Percentiles rank a stretch among this genome's conserved stretches.
These are phyloP conservation scores for Rubia yunnanensis DNA, from an alignment of 257 asterid species.

Conservation along the genomic window DNA sequence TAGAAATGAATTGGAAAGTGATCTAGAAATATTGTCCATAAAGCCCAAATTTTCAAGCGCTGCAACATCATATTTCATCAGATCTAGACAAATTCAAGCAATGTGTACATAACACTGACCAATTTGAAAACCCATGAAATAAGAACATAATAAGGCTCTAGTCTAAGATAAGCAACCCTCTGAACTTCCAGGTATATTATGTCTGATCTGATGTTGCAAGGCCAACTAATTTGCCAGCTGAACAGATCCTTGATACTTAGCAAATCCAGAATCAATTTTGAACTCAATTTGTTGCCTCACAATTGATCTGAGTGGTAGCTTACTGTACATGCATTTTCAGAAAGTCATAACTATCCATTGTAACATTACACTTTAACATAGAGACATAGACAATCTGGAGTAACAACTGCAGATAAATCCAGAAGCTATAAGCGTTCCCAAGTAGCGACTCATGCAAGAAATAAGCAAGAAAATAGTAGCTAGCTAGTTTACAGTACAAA, in stretches of 20 bases:
- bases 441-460: not conserved
- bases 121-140: constrained; percentile 10
- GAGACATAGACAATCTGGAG: not conserved
- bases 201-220: constrained; percentile 54
- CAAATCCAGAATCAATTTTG: not conserved
- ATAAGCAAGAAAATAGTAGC: no score
- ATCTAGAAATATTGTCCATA: constrained; percentile 57
- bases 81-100: constrained; percentile 40
- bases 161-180: constrained; percentile 37
- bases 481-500: no score
- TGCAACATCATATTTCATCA: constrained; percentile 54
- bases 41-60: constrained; percentile 79
- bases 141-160: not conserved
- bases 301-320: not conserved
- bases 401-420: not conserved
- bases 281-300: not conserved
- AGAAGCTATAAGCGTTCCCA: not conserved
- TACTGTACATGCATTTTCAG: not conserved
- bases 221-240: constrained; percentile 32
- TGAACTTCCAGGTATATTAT: constrained; percentile 35
- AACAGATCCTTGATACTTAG: not conserved
- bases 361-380: not conserved
- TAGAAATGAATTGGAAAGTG: constrained; percentile 55
- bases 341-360: not conserved
- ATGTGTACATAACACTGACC: not conserved